A percentile compares a stretch with the other conserved stretches of the same genome.
phyloP scores from a whole-genome alignment of 179 eudicot species.

The Amaranthus tricolor region DNA sequence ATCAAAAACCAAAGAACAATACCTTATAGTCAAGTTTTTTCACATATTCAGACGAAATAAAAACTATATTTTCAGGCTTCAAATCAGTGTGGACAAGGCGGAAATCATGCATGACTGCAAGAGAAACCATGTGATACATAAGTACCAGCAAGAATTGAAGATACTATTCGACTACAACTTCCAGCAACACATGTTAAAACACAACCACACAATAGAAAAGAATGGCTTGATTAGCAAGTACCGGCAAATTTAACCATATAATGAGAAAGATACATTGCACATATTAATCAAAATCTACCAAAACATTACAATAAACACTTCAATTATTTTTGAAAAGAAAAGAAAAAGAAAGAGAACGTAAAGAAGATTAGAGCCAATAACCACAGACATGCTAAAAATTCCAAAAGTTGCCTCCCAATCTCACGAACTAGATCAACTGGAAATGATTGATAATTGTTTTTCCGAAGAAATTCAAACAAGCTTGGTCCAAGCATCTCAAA shows the following conservation, averaged over 20 bases:
- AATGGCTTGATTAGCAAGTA: constrained; percentile 4
- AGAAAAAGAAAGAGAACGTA: neutral
- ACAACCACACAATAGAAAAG: constrained; percentile 3
- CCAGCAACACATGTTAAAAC: neutral
- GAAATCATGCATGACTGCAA: constrained; percentile 65
- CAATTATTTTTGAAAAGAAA: neutral
- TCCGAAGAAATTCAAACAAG: constrained; percentile 58
- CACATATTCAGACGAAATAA: constrained; percentile 55
- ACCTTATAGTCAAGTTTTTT: constrained; percentile 52
- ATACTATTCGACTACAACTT: neutral
- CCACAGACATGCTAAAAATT: constrained; percentile 69
- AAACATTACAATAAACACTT: neutral
- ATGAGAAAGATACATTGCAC: constrained; percentile 8
- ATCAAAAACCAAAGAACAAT: neutral
- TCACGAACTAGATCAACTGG: constrained; percentile 66
- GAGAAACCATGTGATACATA: constrained; percentile 12
- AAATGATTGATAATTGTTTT: constrained; percentile 60
- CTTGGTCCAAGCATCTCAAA: constrained; percentile 67
- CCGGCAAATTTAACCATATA: neutral
- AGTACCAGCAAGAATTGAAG: constrained; percentile 13
- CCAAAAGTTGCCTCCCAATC: constrained; percentile 66
- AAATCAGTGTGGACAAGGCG: constrained; percentile 61
- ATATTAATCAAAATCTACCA: neutral
- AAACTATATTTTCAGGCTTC: constrained; percentile 63
- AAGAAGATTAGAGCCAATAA: constrained; percentile 26